Evolutionary conservation across 1,284 basidiomycete species (phyloP), one percentile per base, ranked within the genome.

Genomic region (Leccinum solheimii): DNA sequence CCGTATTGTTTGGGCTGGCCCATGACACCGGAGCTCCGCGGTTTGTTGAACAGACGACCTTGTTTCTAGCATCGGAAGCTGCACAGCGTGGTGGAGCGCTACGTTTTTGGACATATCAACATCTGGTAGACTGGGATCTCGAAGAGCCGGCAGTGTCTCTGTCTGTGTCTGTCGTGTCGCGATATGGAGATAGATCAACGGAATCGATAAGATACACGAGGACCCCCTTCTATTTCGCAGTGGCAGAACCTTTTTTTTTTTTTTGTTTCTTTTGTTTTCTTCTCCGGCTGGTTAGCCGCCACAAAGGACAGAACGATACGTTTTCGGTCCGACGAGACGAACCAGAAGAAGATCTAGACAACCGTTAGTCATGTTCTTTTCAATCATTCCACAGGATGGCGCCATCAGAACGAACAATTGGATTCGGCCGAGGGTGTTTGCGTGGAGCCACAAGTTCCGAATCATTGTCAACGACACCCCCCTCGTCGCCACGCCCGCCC

Each of bases 171-270:
- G 45, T 7, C 23, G 50, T 26, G 16, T 51, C 55, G 54, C 30
- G 60, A 60, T 63, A 57, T 49, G 64, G 62, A 57, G 61, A 59
- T 59, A 62, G 72, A 73, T 74, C 61, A 58, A 60, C 61, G 27
- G 62, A 36, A 66, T 70, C 68, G 72, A 74, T 75, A 72, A 75
- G 71, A 75, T 70, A 69, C 69, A 65, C 62, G 70, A 60, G 62
- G 70, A 62, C 36, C 36, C 50, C 52, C 27, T 52, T 55, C 52
- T 55, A 21, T 27, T 52, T 63, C 48, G 21, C 30, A 13, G 19
- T 36, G 65, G 64, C 58, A 57, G 55, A 48, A 38, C 9, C 45
- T 51, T 40, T 32, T 48, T 14, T 32, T 48, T 14, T 21, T 30
- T 58, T 23, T 23, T 14, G n/a, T 27, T 51, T 13, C 9, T n/a